These are phyloP conservation scores for Talaromyces piceae DNA, from an alignment of 2,329 filamentous ascomycete genomes.

Conservation along the genomic window DNA sequence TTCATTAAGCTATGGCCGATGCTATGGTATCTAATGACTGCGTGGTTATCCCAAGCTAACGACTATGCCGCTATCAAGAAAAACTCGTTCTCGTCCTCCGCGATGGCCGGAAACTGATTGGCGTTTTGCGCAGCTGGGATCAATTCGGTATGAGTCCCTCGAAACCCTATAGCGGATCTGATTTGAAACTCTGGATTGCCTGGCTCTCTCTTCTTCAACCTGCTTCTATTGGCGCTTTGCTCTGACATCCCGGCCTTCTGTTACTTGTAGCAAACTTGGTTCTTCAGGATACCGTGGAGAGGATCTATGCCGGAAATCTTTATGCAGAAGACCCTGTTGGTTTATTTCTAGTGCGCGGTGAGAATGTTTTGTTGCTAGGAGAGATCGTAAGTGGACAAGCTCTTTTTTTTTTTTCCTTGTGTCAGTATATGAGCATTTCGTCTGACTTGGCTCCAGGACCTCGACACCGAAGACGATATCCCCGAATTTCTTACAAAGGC, in stretches of 20 bases:
- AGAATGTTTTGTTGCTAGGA: conserved; percentile 92
- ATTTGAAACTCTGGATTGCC: not conserved
- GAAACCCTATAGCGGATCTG: not conserved
- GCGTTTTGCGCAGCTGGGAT: conserved; percentile 91
- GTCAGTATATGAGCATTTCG: not conserved
- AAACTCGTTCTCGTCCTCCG: conserved; percentile 88
- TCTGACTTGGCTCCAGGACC: conserved; percentile 49
- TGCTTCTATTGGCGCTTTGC: not conserved
- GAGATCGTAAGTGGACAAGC: conserved; percentile 63
- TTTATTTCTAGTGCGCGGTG: conserved; percentile 84
- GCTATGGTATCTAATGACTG: not conserved
- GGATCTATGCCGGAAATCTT: conserved; percentile 66
- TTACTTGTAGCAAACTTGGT: conserved; percentile 71
- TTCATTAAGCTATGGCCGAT: not conserved
- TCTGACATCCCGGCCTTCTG: conserved; percentile 1
- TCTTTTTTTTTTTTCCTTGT: not conserved
- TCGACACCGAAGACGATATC: conserved; percentile 88
- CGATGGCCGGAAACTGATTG: conserved; percentile 89
- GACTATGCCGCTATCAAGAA: conserved; percentile 51
- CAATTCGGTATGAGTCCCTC: conserved; percentile 68
- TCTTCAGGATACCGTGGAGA: conserved; percentile 84
- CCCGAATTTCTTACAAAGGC: conserved; percentile 62
- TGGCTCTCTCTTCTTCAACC: not conserved
- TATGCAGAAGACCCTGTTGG: conserved; percentile 83
- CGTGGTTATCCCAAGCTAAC: conserved; percentile 15